Evolutionary conservation across 2,329 filamentous ascomycete species (phyloP), one percentile per base, ranked within the genome.

Genomic region (Cercospora zeina): DNA sequence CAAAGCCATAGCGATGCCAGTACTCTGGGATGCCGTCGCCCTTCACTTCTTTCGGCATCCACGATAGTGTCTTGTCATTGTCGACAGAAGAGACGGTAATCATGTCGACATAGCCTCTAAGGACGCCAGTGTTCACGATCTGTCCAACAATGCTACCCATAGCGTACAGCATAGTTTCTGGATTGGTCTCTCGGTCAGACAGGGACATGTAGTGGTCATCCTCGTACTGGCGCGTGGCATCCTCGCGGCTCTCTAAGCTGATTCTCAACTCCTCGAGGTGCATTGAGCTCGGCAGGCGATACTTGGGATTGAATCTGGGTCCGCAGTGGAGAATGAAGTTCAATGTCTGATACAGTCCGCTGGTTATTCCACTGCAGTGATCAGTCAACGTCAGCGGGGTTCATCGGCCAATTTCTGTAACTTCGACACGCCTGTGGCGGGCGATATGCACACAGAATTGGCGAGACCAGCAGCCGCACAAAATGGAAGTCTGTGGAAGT

Each of bases 301-400:
- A 24, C 47, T 31, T 24, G 11, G 50, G 49, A 34, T 69, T 42
- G 39, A 68, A 59, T 36, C 47, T 53, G 14, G 67, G 66, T 7
- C 67, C 67, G 36, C 64, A 67, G 30, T 69, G 67, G 9, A 69
- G 34, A n/a, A 69, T 47, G 19, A 61, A 59, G 45, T 69, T 68
- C 14, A 68, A 56, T 7, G 63, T 67, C 58, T 69, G 67, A 16
- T 63, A 68, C 34, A 69, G 54, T 10, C 61, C 61, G 19, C 54
- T 42, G 1, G 62, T 63, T 21, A 68, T 66, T 14, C 55, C 55
- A 42, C 54, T 56, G 9, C 4, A 45, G 19, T 45, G 21, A 47
- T 47, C 13, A 10, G 42, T 47, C 42, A 47, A 19, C 13, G 19
- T 47, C 19, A 14, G 21, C 11, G 7, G 11, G 13, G 7, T 8